A percentile compares a stretch with the other conserved stretches of the same genome.
Conservation (phyloP, 106 monocot genomes). For the Phalaenopsis aphrodite region DNA sequence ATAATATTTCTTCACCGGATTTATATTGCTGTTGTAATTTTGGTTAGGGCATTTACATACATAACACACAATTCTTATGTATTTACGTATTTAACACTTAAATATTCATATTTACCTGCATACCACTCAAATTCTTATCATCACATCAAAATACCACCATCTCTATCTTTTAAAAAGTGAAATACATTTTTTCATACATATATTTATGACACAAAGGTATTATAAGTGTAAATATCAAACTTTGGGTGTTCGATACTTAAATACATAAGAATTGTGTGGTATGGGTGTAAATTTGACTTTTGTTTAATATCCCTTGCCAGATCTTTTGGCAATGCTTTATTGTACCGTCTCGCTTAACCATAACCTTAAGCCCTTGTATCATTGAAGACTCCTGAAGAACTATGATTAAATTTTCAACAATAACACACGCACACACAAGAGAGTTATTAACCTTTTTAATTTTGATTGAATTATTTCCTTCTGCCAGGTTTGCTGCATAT, state of each 20-base stretch:
- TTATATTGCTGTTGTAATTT: background rate
- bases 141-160: too few relatives aligned
- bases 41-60: background rate
- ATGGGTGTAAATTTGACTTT: too few relatives aligned
- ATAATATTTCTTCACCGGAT: background rate
- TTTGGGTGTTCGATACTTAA: too few relatives aligned
- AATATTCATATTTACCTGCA: too few relatives aligned
- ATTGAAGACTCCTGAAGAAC: background rate
- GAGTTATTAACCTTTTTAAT: background rate
- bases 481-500: conserved; percentile 91
- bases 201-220: too few relatives aligned
- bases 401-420: background rate
- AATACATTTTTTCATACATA: too few relatives aligned
- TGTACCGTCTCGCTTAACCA: background rate
- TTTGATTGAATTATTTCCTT: background rate
- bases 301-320: background rate
- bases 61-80: too few relatives aligned
- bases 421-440: background rate
- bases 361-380: background rate
- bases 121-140: too few relatives aligned
- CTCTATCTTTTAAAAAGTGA: too few relatives aligned
- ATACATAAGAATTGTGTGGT: too few relatives aligned
- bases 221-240: too few relatives aligned
- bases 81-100: too few relatives aligned
- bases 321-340: background rate